Percentiles rank a stretch among this genome's conserved stretches.
phyloP scores from a whole-genome alignment of 768 basidiomycete genomes.

The Sistotremastrum niveocremeum region DNA sequence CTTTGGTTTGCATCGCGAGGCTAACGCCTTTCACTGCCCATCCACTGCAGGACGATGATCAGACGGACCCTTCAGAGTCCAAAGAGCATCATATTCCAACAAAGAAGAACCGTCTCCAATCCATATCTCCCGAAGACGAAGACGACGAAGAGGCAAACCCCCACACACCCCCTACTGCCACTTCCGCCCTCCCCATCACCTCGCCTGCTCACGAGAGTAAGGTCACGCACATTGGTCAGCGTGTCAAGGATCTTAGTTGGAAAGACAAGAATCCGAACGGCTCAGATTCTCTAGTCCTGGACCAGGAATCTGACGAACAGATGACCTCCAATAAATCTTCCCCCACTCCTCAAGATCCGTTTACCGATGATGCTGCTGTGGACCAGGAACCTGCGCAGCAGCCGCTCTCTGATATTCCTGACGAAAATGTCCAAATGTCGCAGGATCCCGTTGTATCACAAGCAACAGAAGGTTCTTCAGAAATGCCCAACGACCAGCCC shows the following conservation, averaged over 20 bases:
- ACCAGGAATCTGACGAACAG: too few relatives aligned
- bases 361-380: slow-evolving; percentile 1
- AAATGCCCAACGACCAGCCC: too few relatives aligned
- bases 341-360: neutral
- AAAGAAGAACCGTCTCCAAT: slow-evolving; percentile 56
- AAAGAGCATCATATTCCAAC: slow-evolving; percentile 49
- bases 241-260: slow-evolving; percentile 70
- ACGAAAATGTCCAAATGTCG: too few relatives aligned
- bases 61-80: slow-evolving; percentile 21
- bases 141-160: slow-evolving; percentile 41
- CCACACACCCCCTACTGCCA: slow-evolving; percentile 8
- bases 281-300: neutral
- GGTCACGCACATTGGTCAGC: slow-evolving; percentile 66
- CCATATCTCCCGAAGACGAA: slow-evolving; percentile 38
- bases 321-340: too few relatives aligned
- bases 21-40: slow-evolving; percentile 1
- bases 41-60: neutral
- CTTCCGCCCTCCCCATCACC: slow-evolving; percentile 21
- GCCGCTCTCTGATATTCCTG: too few relatives aligned
- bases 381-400: neutral
- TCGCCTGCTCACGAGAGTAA: slow-evolving; percentile 74
- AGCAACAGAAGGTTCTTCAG: too few relatives aligned
- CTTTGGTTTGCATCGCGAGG: too few relatives aligned
- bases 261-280: slow-evolving; percentile 27
- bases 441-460: too few relatives aligned